Percentiles rank a stretch among this genome's conserved stretches.
Conservation (phyloP, 805 yeast species). For the Teunomyces funiuensis region DNA sequence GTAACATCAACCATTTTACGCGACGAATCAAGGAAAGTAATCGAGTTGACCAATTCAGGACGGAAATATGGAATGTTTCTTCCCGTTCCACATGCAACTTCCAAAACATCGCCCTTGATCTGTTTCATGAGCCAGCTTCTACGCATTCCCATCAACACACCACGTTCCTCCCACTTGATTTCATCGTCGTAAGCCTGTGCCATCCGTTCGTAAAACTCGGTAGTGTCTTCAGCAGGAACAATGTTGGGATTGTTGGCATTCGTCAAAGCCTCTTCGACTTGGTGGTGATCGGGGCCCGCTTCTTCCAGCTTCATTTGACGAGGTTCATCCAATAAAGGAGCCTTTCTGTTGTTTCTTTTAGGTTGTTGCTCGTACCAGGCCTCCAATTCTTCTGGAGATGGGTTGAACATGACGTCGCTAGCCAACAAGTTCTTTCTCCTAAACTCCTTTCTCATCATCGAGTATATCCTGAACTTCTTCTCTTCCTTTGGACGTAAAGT, state of each 20-base stretch:
- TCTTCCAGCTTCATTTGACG: background rate
- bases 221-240: slow-evolving; percentile 76
- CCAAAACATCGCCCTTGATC: slow-evolving; percentile 84
- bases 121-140: slow-evolving; percentile 80
- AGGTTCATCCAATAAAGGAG: slow-evolving; percentile 21
- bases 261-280: slow-evolving; percentile 18
- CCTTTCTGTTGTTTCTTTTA: slow-evolving; percentile 19
- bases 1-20: slow-evolving; percentile 81
- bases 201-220: slow-evolving; percentile 70
- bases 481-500: slow-evolving; percentile 64
- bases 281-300: slow-evolving; percentile 23
- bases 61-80: slow-evolving; percentile 79
- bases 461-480: slow-evolving; percentile 58
- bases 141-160: slow-evolving; percentile 58
- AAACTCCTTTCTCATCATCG: slow-evolving; percentile 49
- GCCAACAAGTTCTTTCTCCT: slow-evolving; percentile 38
- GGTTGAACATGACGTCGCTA: slow-evolving; percentile 36
- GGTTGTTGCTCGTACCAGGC: slow-evolving; percentile 42
- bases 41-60: slow-evolving; percentile 58
- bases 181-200: slow-evolving; percentile 82
- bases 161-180: slow-evolving; percentile 71
- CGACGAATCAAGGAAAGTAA: slow-evolving; percentile 86
- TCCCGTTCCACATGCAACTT: slow-evolving; percentile 96
- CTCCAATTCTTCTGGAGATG: slow-evolving; percentile 41
- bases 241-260: slow-evolving; percentile 45